These are phyloP conservation scores for Protomyces inouyei DNA, from an alignment of 1,139 yeast genomes.

Conservation along the genomic window DNA sequence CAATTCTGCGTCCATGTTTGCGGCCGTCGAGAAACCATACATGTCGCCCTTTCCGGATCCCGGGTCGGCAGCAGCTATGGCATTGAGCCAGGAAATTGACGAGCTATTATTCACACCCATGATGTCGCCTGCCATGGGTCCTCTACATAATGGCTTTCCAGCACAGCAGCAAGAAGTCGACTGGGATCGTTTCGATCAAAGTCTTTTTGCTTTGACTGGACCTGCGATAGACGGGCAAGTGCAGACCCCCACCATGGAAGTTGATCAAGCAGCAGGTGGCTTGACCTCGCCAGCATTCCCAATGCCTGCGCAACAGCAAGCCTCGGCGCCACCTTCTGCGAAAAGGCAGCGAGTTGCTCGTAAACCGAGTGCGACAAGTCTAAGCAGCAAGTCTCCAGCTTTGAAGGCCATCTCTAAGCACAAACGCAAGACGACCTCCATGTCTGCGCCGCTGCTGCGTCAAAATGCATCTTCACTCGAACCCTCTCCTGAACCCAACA, in stretches of 20 bases:
- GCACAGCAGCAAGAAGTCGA: slow-evolving; percentile 6
- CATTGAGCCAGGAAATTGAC: neutral
- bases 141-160: slow-evolving; percentile 4
- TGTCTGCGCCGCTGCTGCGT: neutral
- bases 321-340: neutral
- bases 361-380: neutral
- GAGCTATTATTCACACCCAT: slow-evolving; percentile 19
- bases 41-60: slow-evolving; percentile 19
- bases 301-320: neutral
- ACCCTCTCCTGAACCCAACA: slow-evolving; percentile 10
- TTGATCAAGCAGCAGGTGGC: neutral
- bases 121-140: slow-evolving; percentile 27
- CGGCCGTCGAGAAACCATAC: slow-evolving; percentile 4
- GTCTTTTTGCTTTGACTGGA: slow-evolving; percentile 13
- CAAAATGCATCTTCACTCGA: neutral
- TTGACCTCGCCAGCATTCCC: neutral
- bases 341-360: neutral
- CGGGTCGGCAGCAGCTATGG: neutral
- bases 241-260: neutral
- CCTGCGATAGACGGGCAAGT: slow-evolving; percentile 5
- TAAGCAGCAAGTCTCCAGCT: neutral
- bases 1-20: slow-evolving; percentile 16
- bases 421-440: neutral
- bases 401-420: neutral
- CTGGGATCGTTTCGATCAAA: slow-evolving; percentile 23